Evolutionary conservation across 768 basidiomycete genomes (phyloP).

Genomic region (Hydnum rufescens): DNA sequence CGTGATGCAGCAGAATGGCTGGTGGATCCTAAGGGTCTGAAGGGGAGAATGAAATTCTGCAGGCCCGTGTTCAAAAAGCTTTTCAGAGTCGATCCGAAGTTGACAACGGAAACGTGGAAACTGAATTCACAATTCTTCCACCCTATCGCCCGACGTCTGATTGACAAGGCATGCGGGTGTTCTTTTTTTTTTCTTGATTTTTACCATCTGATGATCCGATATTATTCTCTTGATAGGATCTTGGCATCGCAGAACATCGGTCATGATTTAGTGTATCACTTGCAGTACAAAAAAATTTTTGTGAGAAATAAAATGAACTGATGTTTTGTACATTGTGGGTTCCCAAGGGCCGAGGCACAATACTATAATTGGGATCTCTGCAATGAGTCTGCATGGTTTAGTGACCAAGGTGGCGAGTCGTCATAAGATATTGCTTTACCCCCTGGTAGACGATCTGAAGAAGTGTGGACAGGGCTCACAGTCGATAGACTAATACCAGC

Average conservation of each 20-base stretch:
- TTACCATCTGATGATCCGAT: background rate
- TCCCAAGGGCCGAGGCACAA: no score
- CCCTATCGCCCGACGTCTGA: slow-evolving; percentile 52
- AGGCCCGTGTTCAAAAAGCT: slow-evolving; percentile 41
- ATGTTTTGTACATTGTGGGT: no score
- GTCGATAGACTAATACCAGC: no score
- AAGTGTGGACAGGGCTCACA: no score
- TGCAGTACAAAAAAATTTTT: no score
- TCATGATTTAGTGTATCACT: no score
- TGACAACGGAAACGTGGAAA: slow-evolving; percentile 34
- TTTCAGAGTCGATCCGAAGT: slow-evolving; percentile 28
- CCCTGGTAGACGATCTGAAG: background rate
- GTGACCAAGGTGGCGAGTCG: no score
- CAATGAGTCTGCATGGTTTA: no score
- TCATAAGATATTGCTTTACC: background rate
- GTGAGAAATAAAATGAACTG: no score
- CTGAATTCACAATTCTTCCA: slow-evolving; percentile 37
- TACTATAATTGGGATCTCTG: no score
- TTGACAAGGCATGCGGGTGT: slow-evolving; percentile 38
- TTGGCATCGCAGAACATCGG: background rate
- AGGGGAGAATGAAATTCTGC: slow-evolving; percentile 76
- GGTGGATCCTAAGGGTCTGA: slow-evolving; percentile 37
- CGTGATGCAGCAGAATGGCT: slow-evolving; percentile 44
- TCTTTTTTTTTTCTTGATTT: background rate
- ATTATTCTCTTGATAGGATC: background rate